Conservation (phyloP, 495 filamentous ascomycete species). For the Thermochaetoides thermophila region DNA sequence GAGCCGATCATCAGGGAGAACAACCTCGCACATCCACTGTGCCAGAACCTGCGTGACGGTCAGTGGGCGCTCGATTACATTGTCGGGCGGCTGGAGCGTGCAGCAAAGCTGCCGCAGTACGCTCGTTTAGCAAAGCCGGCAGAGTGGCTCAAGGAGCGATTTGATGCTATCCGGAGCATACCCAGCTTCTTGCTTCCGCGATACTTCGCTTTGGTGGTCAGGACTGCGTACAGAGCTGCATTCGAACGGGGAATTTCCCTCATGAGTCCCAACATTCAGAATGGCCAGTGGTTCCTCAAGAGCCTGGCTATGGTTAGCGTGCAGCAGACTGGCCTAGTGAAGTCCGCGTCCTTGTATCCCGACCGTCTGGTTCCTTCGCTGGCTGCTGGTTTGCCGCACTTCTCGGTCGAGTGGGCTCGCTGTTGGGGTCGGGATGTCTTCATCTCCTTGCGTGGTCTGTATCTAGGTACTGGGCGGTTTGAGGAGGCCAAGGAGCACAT, state of each 20-base stretch:
- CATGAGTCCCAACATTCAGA: slow-evolving; percentile 58
- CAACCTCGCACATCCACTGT: slow-evolving; percentile 82
- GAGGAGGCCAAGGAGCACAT: slow-evolving; percentile 87
- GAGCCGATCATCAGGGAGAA: slow-evolving; percentile 77
- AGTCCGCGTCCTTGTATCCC: slow-evolving; percentile 81
- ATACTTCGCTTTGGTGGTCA: slow-evolving; percentile 81
- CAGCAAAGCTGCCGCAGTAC: slow-evolving; percentile 45
- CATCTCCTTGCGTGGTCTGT: slow-evolving; percentile 83
- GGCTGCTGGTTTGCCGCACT: slow-evolving; percentile 90
- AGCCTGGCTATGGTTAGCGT: slow-evolving; percentile 77
- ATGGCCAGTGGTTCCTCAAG: slow-evolving; percentile 74
- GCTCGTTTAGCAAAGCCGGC: slow-evolving; percentile 46
- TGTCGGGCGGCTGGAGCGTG: slow-evolving; percentile 58
- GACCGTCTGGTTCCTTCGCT: slow-evolving; percentile 69
- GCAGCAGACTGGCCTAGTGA: slow-evolving; percentile 77
- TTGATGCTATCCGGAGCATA: slow-evolving; percentile 65
- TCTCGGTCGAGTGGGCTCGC: slow-evolving; percentile 82
- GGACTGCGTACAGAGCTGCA: slow-evolving; percentile 73
- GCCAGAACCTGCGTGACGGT: slow-evolving; percentile 79
- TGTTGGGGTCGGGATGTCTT: slow-evolving; percentile 98
- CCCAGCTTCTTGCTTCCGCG: slow-evolving; percentile 83
- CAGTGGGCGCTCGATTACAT: slow-evolving; percentile 93
- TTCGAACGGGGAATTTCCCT: slow-evolving; percentile 63
- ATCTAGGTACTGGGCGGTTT: slow-evolving; percentile 75
- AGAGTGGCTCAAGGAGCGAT: slow-evolving; percentile 68